These are phyloP conservation scores for Kappamyces sp. DNA, from an alignment of 192 early-diverging fungal species.

Conservation along the genomic window DNA sequence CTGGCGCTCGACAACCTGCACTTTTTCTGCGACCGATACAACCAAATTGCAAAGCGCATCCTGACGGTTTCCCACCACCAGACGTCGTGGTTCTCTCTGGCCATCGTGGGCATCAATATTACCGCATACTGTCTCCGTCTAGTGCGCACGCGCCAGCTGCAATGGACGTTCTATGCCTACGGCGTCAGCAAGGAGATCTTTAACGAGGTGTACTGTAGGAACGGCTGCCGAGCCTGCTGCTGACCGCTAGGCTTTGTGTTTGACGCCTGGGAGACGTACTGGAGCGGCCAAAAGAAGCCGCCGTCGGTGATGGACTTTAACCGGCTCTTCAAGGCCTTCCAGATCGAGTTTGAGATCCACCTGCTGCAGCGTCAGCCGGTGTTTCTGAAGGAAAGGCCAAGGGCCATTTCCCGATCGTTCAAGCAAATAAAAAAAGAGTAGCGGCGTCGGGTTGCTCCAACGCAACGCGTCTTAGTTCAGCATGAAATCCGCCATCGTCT, in stretches of 20 bases:
- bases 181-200: constrained; percentile 51
- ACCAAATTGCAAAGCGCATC: constrained; percentile 41
- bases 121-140: constrained; percentile 58
- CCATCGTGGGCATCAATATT: constrained; percentile 76
- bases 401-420: too few species aligned
- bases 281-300: constrained; percentile 46
- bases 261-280: constrained; percentile 57
- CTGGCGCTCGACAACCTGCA: constrained; percentile 67
- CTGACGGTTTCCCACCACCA: constrained; percentile 57
- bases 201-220: constrained; percentile 68
- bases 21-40: constrained; percentile 59
- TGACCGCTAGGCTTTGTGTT: constrained; percentile 54
- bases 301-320: constrained; percentile 71
- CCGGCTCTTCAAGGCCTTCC: constrained; percentile 42
- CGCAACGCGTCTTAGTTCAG: too few species aligned
- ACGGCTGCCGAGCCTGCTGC: background rate
- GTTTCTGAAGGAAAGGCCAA: constrained; percentile 3
- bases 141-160: constrained; percentile 57
- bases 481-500: too few species aligned
- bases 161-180: constrained; percentile 55
- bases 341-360: constrained; percentile 27
- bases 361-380: constrained; percentile 12
- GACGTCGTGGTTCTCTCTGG: constrained; percentile 64
- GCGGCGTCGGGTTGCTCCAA: too few species aligned
- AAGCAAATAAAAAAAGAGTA: too few species aligned